Evolutionary conservation across 345 rosid genomes (phyloP), one percentile per base, ranked within the genome.

Genomic region (Citrus australasica): DNA sequence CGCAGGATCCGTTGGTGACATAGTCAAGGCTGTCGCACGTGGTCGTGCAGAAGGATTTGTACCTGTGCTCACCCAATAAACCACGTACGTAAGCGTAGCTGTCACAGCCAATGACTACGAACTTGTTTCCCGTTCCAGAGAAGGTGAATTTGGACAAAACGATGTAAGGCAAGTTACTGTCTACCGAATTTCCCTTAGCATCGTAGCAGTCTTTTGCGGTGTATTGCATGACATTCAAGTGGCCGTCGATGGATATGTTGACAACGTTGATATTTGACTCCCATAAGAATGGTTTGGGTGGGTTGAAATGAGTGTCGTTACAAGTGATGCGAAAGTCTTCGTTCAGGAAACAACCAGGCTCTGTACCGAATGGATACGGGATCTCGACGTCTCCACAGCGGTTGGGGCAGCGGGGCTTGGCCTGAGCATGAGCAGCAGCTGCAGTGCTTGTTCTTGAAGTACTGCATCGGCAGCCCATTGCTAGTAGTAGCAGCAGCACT

Each of bases 321-420:
- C 90, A 87, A 0, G 67, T 78, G 60, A 86, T 38, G 3, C 19
- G 0, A 81, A 88, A 88, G 22, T 9, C 35, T 17, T 5, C 63
- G 17, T 79, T 53, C 6, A 82, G 78, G 80, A 58, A 81, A 59
- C 91, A 86, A 6, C 46, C 82, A 6, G 55, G 19, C 3, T 48
- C n/a, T 28, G 25, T 82, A 28, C 89, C 89, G 40, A 86, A 88
- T 51, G 87, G 91, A 74, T 75, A 86, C 3, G 85, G 83, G 14
- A 86, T 71, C 37, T 71, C 33, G 48, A 83, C 14, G 51, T 81
- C 46, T 1, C 88, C 91, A 30, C 91, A 88, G 2, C 9, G 65
- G 2, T 17, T 35, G 7, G 2, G 32, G 77, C 88, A 87, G 37
- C 16, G 69, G 0, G 8, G 75, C 46, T 8, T 35, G 35, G 79